Percentiles rank a stretch among this genome's conserved stretches.
phyloP scores from a whole-genome alignment of 441 rosid genomes.

The Heliophila coronopifolia region DNA sequence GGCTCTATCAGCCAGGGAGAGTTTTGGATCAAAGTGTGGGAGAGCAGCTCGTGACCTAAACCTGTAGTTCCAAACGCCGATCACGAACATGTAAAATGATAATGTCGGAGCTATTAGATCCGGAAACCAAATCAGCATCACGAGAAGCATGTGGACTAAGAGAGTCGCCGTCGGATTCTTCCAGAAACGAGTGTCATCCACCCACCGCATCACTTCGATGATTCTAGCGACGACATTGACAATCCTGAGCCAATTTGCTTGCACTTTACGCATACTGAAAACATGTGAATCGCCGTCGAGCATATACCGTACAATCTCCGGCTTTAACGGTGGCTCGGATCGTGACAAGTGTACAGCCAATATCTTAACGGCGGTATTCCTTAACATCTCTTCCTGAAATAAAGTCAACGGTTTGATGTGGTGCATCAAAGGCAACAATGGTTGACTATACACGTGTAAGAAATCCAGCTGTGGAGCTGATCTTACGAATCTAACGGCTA shows the following conservation, averaged over 20 bases:
- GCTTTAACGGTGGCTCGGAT: conserved; percentile 50
- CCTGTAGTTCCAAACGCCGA: conserved; percentile 55
- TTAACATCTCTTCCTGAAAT: conserved; percentile 41
- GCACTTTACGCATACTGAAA: conserved; percentile 55
- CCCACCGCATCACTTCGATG: conserved; percentile 43
- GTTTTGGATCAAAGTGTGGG: conserved; percentile 47
- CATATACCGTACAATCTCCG: conserved; percentile 50
- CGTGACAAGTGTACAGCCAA: conserved; percentile 43
- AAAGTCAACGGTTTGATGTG: conserved; percentile 45
- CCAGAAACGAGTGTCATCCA: conserved; percentile 56
- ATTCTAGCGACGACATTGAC: conserved; percentile 42
- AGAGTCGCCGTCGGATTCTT: conserved; percentile 49
- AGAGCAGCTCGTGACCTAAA: conserved; percentile 33
- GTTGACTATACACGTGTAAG: conserved; percentile 53
- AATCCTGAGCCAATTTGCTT: conserved; percentile 53
- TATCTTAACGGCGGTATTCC: conserved; percentile 38
- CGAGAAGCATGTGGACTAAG: conserved; percentile 47
- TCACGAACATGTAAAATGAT: conserved; percentile 46
- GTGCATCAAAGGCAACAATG: conserved; percentile 54
- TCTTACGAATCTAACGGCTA: conserved; percentile 53
- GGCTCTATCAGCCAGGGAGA: conserved; percentile 39
- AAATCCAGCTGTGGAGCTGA: conserved; percentile 44
- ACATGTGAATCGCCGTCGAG: conserved; percentile 47
- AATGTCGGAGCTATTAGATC: conserved; percentile 49
- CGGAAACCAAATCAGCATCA: conserved; percentile 57